These are phyloP conservation scores for Xerocomellus intermedius DNA, from an alignment of 768 basidiomycete genomes.

Conservation along the genomic window DNA sequence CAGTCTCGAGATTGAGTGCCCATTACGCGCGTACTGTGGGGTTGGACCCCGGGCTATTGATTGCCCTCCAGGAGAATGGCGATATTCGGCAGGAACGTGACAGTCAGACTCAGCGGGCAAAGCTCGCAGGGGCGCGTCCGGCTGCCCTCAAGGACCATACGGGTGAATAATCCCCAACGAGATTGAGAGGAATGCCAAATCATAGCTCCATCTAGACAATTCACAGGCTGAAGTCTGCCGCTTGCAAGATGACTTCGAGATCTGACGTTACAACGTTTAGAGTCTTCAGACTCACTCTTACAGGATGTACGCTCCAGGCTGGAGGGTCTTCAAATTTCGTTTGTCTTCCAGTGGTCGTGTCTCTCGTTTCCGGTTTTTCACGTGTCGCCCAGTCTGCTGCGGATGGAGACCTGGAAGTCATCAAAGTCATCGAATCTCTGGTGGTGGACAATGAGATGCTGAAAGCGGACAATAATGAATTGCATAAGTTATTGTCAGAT, in stretches of 20 bases:
- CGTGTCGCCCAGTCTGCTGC: slow-evolving; percentile 37
- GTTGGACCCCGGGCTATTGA: slow-evolving; percentile 63
- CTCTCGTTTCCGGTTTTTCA: slow-evolving; percentile 28
- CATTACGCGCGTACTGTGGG: slow-evolving; percentile 71
- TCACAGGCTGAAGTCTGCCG: slow-evolving; percentile 64
- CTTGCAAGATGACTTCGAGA: slow-evolving; percentile 62
- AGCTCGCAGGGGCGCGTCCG: slow-evolving; percentile 65
- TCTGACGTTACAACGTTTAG: slow-evolving; percentile 57
- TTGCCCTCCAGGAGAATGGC: slow-evolving; percentile 72
- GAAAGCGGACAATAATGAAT: slow-evolving; percentile 77
- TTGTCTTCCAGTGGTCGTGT: not conserved
- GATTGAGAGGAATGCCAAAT: not conserved
- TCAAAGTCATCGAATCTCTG: slow-evolving; percentile 73
- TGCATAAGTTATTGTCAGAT: slow-evolving; percentile 71
- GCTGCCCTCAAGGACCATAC: slow-evolving; percentile 65
- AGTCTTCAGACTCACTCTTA: slow-evolving; percentile 65
- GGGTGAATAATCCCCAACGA: slow-evolving; percentile 37
- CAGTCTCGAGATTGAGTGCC: slow-evolving; percentile 63
- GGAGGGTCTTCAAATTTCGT: slow-evolving; percentile 32
- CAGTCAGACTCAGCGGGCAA: slow-evolving; percentile 62
- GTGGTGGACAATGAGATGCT: slow-evolving; percentile 83
- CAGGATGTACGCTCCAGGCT: slow-evolving; percentile 64
- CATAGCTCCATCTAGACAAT: slow-evolving; percentile 48
- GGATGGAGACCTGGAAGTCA: slow-evolving; percentile 57
- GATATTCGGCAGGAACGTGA: slow-evolving; percentile 84